Evolutionary conservation across 2,329 filamentous ascomycete genomes (phyloP).

Genomic region (Monilinia aucupariae): DNA sequence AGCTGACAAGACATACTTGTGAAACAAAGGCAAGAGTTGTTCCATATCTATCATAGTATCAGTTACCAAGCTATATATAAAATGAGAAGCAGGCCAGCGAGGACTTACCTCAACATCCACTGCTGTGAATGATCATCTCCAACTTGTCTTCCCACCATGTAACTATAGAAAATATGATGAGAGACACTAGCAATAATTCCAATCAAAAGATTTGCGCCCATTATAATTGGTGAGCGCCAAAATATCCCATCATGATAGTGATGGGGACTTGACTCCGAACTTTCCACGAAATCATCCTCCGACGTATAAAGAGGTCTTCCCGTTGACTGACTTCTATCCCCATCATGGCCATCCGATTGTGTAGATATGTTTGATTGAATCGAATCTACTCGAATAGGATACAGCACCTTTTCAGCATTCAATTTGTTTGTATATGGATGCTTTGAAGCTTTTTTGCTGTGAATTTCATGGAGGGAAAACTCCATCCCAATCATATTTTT

Average conservation of each 20-base stretch:
- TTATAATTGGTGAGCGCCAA: conserved; percentile 21
- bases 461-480: neutral
- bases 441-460: neutral
- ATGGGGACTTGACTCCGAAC: neutral
- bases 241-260: conserved; percentile 15
- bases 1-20: conserved; percentile 18
- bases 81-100: neutral
- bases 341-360: neutral
- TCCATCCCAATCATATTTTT: neutral
- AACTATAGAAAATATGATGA: conserved; percentile 19
- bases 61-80: neutral
- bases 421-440: neutral
- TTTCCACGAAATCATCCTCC: neutral
- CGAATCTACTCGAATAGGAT: neutral
- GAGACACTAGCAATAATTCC: conserved; percentile 18
- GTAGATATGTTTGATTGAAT: neutral
- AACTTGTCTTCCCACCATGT: conserved; percentile 16
- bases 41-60: conserved; percentile 17
- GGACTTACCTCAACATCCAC: conserved; percentile 18
- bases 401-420: neutral
- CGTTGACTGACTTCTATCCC: neutral
- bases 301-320: neutral
- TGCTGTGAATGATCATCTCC: conserved; percentile 19
- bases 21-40: conserved; percentile 19
- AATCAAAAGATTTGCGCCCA: conserved; percentile 17